Percentiles rank a stretch among this genome's conserved stretches.
These are phyloP conservation scores for Phytophthora europaea DNA, from an alignment of 352 stramenopile species.

Conservation along the genomic window DNA sequence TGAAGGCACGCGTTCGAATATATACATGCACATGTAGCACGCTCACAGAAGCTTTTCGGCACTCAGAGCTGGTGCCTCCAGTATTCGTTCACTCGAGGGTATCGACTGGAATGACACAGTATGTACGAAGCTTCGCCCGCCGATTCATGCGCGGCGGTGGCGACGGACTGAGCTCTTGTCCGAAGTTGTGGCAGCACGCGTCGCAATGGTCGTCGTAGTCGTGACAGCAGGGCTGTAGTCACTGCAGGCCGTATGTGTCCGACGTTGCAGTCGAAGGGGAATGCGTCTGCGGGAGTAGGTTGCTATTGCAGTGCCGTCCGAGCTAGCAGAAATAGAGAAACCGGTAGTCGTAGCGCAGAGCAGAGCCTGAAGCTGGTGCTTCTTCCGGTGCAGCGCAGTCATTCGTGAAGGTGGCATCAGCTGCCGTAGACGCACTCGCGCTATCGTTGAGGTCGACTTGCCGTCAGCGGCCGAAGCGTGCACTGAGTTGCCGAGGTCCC, in stretches of 20 bases:
- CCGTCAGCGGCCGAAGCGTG: constrained; percentile 20
- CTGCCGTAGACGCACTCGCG: constrained; percentile 17
- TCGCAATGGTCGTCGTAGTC: constrained; percentile 13
- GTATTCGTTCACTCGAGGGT: too few species aligned
- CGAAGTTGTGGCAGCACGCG: constrained; percentile 7
- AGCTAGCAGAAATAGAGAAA: neutral
- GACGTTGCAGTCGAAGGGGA: neutral
- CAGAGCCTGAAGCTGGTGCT: constrained; percentile 15
- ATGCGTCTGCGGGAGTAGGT: neutral
- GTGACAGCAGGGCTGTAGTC: constrained; percentile 10
- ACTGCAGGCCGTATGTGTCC: neutral
- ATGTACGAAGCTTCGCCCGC: neutral
- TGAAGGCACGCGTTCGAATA: too few species aligned
- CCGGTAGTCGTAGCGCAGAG: constrained; percentile 13
- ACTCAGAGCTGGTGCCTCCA: too few species aligned
- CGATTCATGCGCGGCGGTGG: constrained; percentile 20
- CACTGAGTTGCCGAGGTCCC: constrained; percentile 29
- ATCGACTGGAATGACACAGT: too few species aligned
- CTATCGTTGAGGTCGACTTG: constrained; percentile 13
- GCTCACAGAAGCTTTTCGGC: too few species aligned
- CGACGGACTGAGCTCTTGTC: constrained; percentile 33
- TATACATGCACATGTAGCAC: too few species aligned
- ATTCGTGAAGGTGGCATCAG: constrained; percentile 21
- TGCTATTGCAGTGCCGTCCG: neutral
- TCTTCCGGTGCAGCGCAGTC: constrained; percentile 35